Percentiles rank a stretch among this genome's conserved stretches.
Conservation (phyloP, 148 eudicot species). For the Vaccinium myrtillus region DNA sequence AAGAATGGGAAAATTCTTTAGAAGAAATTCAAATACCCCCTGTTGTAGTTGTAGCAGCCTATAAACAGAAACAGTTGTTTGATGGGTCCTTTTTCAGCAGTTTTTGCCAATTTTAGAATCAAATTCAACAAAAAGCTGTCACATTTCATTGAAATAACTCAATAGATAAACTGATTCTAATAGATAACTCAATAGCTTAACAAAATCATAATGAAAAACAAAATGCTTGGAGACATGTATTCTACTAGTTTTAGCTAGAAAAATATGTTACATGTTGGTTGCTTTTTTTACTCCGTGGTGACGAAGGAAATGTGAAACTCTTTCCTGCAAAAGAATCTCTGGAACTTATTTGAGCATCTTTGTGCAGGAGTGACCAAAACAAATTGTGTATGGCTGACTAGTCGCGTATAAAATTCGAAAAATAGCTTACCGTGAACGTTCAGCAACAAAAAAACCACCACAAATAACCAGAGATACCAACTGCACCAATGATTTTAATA, state of each 20-base stretch:
- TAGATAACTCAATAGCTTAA: background rate
- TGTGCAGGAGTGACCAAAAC: background rate
- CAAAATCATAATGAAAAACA: background rate
- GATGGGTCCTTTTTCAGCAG: background rate
- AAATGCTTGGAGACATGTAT: background rate
- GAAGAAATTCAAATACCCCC: background rate
- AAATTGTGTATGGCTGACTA: background rate
- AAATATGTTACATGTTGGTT: background rate
- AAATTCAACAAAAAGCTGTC: background rate
- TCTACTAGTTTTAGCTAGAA: background rate
- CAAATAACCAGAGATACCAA: constrained; percentile 95
- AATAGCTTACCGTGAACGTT: constrained; percentile 64
- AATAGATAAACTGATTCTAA: background rate
- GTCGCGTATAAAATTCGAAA: background rate
- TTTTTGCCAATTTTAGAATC: background rate
- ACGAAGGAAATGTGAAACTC: background rate
- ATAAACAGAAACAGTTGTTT: background rate
- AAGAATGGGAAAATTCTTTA: background rate
- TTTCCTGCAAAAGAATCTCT: background rate
- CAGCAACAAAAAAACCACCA: constrained; percentile 78
- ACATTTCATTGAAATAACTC: background rate
- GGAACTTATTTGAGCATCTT: background rate
- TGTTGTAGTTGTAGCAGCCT: background rate
- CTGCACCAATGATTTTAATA: constrained; percentile 48
- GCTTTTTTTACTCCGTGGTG: background rate